Conservation (phyloP, 2,329 filamentous ascomycete species). For the Exophiala alcalophila region DNA sequence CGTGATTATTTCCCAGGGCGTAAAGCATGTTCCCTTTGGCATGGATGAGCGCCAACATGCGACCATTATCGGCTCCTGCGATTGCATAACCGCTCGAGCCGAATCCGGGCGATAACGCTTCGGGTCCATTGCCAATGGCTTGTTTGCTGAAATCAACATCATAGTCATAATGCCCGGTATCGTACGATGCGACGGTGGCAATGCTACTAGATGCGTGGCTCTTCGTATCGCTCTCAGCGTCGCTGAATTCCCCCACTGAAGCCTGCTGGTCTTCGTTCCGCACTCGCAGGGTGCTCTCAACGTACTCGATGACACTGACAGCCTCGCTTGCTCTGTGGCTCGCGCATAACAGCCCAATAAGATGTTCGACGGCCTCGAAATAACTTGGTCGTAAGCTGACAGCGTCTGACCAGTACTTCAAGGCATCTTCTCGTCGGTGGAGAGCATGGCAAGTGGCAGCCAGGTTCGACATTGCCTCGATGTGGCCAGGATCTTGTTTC, state of each 20-base stretch:
- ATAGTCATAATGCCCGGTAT: conserved; percentile 57
- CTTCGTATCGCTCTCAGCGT: conserved; percentile 56
- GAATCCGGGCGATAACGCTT: conserved; percentile 51
- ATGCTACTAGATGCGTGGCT: conserved; percentile 54
- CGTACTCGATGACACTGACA: conserved; percentile 78
- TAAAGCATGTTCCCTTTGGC: conserved; percentile 99
- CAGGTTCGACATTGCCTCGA: conserved; percentile 90
- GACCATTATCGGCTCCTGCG: conserved; percentile 81
- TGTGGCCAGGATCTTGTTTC: conserved; percentile 62
- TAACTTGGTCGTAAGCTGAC: conserved; percentile 80
- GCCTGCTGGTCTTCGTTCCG: conserved; percentile 48
- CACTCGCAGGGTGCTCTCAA: conserved; percentile 69
- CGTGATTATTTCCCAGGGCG: conserved; percentile 74
- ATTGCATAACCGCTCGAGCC: conserved; percentile 82
- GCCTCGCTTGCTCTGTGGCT: conserved; percentile 80
- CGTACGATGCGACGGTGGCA: conserved; percentile 53
- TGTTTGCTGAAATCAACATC: conserved; percentile 40
- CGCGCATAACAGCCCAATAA: conserved; percentile 80
- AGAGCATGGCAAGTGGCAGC: conserved; percentile 85
- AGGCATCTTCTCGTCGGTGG: conserved; percentile 76
- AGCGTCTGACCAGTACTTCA: conserved; percentile 80
- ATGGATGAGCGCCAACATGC: conserved; percentile 89
- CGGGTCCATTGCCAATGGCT: conserved; percentile 3
- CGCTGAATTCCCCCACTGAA: conserved; percentile 55
- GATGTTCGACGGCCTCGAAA: conserved; percentile 91